These are phyloP conservation scores for Tricholoma bakamatsutake DNA, from an alignment of 768 basidiomycete genomes.

Conservation along the genomic window DNA sequence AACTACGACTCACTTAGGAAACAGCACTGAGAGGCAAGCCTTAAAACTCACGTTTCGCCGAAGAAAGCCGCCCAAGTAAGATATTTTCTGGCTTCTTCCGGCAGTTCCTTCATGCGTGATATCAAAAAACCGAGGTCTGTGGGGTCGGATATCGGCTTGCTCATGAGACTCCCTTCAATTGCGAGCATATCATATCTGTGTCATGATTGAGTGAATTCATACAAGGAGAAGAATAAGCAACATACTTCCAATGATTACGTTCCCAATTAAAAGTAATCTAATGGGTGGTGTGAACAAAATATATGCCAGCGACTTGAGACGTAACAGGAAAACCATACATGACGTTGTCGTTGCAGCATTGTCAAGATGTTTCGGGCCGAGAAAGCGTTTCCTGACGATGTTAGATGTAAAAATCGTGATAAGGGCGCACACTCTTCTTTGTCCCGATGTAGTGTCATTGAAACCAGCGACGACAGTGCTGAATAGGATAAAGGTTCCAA, in stretches of 20 bases:
- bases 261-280: constrained; percentile 66
- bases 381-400: constrained; percentile 68
- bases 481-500: constrained; percentile 54
- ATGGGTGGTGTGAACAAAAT: background rate
- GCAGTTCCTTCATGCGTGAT: constrained; percentile 52
- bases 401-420: constrained; percentile 47
- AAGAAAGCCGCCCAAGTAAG: constrained; percentile 70
- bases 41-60: constrained; percentile 52
- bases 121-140: constrained; percentile 58
- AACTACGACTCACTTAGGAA: constrained; percentile 30
- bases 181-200: constrained; percentile 48
- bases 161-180: constrained; percentile 50
- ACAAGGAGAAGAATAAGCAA: constrained; percentile 4
- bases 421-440: constrained; percentile 51
- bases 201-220: constrained; percentile 1
- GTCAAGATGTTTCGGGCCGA: constrained; percentile 58
- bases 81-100: constrained; percentile 60
- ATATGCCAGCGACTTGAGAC: background rate
- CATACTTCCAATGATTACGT: constrained; percentile 60
- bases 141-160: constrained; percentile 51
- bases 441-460: constrained; percentile 55
- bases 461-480: constrained; percentile 53
- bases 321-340: constrained; percentile 33
- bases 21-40: background rate
- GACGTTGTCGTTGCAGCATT: constrained; percentile 57